phyloP scores from a whole-genome alignment of 345 rosid genomes.

The Pistacia integerrima region DNA sequence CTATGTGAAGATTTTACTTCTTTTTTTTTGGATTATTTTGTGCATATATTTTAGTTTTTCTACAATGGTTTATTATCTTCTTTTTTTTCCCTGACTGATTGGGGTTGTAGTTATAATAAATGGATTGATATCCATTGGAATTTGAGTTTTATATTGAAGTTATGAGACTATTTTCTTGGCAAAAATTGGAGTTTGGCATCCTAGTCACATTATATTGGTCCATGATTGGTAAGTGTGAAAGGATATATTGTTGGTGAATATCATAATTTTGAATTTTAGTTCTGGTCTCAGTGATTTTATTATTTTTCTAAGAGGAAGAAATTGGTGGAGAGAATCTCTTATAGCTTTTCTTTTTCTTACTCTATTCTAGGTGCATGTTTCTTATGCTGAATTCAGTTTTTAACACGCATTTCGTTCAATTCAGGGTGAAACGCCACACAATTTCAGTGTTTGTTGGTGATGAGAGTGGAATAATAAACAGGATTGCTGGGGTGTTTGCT shows the following conservation, averaged over 20 bases:
- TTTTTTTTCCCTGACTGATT: background rate
- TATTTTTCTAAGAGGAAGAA: background rate
- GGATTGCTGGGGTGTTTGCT: slow-evolving; percentile 96
- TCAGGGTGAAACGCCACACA: slow-evolving; percentile 78
- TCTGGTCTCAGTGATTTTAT: background rate
- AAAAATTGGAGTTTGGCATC: too few relatives aligned
- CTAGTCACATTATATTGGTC: too few relatives aligned
- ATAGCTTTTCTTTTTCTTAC: background rate
- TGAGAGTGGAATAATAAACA: slow-evolving; percentile 95
- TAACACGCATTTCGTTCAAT: slow-evolving; percentile 10
- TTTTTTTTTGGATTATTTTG: background rate
- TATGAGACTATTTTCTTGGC: too few relatives aligned
- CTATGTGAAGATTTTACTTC: too few relatives aligned
- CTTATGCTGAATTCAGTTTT: background rate
- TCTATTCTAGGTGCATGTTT: background rate
- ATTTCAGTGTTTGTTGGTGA: slow-evolving; percentile 96
- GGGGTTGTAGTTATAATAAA: too few relatives aligned
- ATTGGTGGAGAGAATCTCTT: background rate
- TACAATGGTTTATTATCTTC: too few relatives aligned
- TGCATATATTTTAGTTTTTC: too few relatives aligned
- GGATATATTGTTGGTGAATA: background rate
- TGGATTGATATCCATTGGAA: too few relatives aligned
- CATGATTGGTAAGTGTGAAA: too few relatives aligned
- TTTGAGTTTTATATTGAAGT: too few relatives aligned
- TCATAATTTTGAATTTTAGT: background rate